Evolutionary conservation across 306 rosid species (phyloP), one percentile per base, ranked within the genome.

Genomic region (Medicago truncatula): DNA sequence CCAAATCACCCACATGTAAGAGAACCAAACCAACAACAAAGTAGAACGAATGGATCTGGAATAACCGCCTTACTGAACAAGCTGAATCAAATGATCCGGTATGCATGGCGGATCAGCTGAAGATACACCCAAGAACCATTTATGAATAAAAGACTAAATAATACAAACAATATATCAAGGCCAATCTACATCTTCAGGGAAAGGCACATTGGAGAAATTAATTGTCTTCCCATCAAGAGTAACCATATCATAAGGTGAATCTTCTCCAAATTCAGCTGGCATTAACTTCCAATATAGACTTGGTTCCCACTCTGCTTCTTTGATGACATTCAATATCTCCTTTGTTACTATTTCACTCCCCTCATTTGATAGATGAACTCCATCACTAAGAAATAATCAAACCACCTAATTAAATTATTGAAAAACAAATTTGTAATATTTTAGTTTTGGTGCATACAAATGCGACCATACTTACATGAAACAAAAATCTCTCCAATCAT

Each of bases 291-390:
- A 89, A 60, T 81, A 69, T 10, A 89, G 73, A 66, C 85, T 83
- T 5, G 96, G 93, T 54, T 89, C 83, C 98, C 97, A 93, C 0
- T 89, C 82, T 59, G 93, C 89, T 52, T 87, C 96, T 65, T 36
- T 73, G 0, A 91, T 62, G 0, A 84, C 84, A 53, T 84, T 89
- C 75, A 82, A 0, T 71, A 89, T 87, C 69, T 89, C 93, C 52
- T 79, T 61, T 31, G 34, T 84, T 14, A 93, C 84, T 64, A 90
- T 80, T 80, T 83, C 72, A 85, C 86, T 93, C 20, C 88, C 97
- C 73, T 81, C 88, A 5, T 54, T 10, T 15, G 96, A 4, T 0
- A 90, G 65, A 79, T 93, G 98, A 56, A 89, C 12, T 63, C 98
- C 98, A 78, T 93, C 95, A 20, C 98, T 90, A 53, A 4, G 23